Evolutionary conservation across 768 basidiomycete genomes (phyloP), one percentile per base, ranked within the genome.

Genomic region (Sarcodon sp.): DNA sequence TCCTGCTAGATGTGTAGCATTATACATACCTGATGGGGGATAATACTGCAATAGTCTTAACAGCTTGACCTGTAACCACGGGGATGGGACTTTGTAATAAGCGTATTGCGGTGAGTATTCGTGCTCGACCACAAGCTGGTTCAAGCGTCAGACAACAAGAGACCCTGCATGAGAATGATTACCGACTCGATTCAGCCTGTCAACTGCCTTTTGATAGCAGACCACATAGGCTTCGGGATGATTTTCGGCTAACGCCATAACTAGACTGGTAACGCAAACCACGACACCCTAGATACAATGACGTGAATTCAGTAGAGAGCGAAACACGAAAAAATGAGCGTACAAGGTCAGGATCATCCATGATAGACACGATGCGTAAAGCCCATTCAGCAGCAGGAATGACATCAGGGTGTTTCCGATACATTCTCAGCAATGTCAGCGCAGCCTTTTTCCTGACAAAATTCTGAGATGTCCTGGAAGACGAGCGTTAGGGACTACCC

Each of bases 381-480:
- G 91, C 96, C 96, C 96, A 99, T 60, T 98, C 96, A 13, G 76
- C 79, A 0, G 87, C 88, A 31, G 90, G 89, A 49, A 99, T 82
- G 45, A 96, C 90, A 51, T 87, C 86, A 3, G 92, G 89, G 59
- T 96, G 91, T 62, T 99, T 99, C 49, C 96, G 81, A 59, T 98
- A 98, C 35, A 99, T 68, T 45, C 96, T 75, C 31, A 99, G 73
- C 31, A 98, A 64, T 0, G 96, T 98, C 50, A 99, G 66, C 1
- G 96, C 96, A 1, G 96, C 94, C 64, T 99, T 99, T 70, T 99
- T 99, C 71, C 92, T 93, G 47, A 98, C 96, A 56, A 99, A 97
- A 43, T 71, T 87, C 55, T 84, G 82, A 1, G 94, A 97, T 15
- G 93, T 97, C 39, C 94, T 98, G 52, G 10, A 44, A 8, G 32